Percentiles rank a stretch among this genome's conserved stretches.
These are phyloP conservation scores for Syzygium syzygioides DNA, from an alignment of 441 rosid species.

Conservation along the genomic window DNA sequence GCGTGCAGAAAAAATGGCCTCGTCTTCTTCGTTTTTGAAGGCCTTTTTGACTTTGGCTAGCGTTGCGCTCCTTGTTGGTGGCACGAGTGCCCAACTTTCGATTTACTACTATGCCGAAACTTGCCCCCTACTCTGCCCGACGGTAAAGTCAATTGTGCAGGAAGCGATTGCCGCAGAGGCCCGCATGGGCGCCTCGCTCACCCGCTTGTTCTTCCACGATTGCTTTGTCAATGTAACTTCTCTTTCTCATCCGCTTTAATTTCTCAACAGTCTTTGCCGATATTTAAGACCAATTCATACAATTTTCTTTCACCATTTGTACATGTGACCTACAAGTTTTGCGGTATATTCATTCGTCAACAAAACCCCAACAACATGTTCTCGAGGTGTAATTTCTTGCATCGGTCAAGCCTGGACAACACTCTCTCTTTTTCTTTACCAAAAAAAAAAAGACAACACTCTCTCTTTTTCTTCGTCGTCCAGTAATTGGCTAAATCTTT, in stretches of 20 bases:
- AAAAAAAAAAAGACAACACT: no score
- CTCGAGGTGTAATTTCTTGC: background rate
- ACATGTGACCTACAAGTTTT: background rate
- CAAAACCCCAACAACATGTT: background rate
- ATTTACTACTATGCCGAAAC: conserved; percentile 49
- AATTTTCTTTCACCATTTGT: background rate
- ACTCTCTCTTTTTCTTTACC: background rate
- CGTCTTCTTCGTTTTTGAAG: conserved; percentile 8
- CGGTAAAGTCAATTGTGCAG: conserved; percentile 40
- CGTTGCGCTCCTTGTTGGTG: conserved; percentile 19
- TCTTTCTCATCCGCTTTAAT: background rate
- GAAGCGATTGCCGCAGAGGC: conserved; percentile 44
- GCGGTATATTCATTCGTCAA: background rate
- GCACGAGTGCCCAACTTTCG: conserved; percentile 60
- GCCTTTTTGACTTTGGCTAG: conserved; percentile 20
- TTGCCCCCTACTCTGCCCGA: conserved; percentile 45
- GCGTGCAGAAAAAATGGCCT: conserved; percentile 27
- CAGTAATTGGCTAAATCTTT: background rate
- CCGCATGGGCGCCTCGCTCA: conserved; percentile 24
- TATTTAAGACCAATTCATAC: background rate
- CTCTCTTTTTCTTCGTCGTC: background rate
- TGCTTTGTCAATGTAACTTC: conserved; percentile 23
- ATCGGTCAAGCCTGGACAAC: background rate
- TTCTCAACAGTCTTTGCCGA: background rate
- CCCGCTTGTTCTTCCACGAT: conserved; percentile 29